Evolutionary conservation across 257 asterid genomes (phyloP).

Genomic region (Buddleja alternifolia): DNA sequence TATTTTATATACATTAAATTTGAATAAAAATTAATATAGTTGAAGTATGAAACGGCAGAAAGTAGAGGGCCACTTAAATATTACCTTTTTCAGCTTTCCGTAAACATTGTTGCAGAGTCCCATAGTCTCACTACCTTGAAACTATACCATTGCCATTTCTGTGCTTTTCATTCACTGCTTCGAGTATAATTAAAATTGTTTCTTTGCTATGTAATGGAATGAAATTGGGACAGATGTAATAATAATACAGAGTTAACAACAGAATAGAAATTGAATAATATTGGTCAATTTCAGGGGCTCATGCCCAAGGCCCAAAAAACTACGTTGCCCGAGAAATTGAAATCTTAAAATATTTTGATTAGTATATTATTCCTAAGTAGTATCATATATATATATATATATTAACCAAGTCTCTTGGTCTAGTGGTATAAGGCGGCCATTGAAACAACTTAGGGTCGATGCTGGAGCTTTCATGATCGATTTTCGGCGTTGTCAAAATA

Average conservation of each 20-base stretch:
- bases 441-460: too few species aligned
- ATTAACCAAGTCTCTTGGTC: too few species aligned
- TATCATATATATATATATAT: too few species aligned
- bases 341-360: too few species aligned
- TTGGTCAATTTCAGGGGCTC: slow-evolving; percentile 20
- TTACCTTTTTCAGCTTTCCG: slow-evolving; percentile 29
- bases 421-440: too few species aligned
- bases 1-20: not conserved
- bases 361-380: too few species aligned
- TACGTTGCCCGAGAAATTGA: slow-evolving; percentile 2
- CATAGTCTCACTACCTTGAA: slow-evolving; percentile 29
- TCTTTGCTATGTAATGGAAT: slow-evolving; percentile 5
- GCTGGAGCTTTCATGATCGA: too few species aligned
- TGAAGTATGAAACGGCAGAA: slow-evolving; percentile 9
- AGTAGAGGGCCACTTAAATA: slow-evolving; percentile 15
- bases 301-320: slow-evolving; percentile 13
- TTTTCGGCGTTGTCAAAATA: too few species aligned
- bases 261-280: not conserved
- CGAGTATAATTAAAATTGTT: slow-evolving; percentile 11
- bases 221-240: not conserved
- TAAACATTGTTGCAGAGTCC: slow-evolving; percentile 12
- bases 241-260: not conserved
- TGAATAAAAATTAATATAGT: not conserved
- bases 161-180: slow-evolving; percentile 29
- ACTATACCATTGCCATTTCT: slow-evolving; percentile 33